phyloP scores from a whole-genome alignment of 2,329 filamentous ascomycete species.

The Coccinonectria pachysandricola region DNA sequence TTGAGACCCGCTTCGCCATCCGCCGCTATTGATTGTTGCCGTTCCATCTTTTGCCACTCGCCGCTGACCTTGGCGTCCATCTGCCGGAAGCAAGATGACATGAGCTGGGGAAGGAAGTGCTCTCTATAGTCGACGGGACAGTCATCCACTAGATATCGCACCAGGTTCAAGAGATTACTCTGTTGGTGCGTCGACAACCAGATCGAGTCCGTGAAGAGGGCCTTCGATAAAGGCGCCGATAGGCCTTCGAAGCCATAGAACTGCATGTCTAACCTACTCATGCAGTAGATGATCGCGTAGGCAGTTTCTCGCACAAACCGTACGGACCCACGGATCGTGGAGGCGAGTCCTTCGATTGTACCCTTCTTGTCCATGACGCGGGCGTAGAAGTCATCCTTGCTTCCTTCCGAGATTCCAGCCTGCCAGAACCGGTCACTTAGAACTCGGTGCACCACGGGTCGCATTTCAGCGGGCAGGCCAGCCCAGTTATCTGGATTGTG shows the following conservation, averaged over 20 bases:
- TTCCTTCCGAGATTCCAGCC: constrained; percentile 90
- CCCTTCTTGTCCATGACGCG: constrained; percentile 79
- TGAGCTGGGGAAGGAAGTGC: constrained; percentile 75
- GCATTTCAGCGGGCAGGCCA: constrained; percentile 64
- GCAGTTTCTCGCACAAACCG: constrained; percentile 85
- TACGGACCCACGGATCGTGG: constrained; percentile 80
- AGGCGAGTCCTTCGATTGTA: constrained; percentile 88
- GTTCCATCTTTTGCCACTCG: constrained; percentile 74
- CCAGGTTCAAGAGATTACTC: constrained; percentile 82
- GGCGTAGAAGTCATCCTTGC: constrained; percentile 92
- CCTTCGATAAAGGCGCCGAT: constrained; percentile 70
- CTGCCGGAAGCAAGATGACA: constrained; percentile 73
- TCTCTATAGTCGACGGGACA: constrained; percentile 70
- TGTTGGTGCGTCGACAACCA: constrained; percentile 86
- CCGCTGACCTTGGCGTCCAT: constrained; percentile 78
- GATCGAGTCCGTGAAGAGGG: constrained; percentile 73
- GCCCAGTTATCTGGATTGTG: constrained; percentile 82
- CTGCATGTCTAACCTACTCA: constrained; percentile 75
- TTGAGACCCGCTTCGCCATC: constrained; percentile 68
- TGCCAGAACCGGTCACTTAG: constrained; percentile 97
- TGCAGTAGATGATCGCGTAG: constrained; percentile 88
- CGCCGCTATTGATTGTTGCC: constrained; percentile 48
- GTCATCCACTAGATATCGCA: constrained; percentile 81
- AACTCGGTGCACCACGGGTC: constrained; percentile 66
- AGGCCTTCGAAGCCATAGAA: constrained; percentile 89